Base-by-base conservation (phyloP, 306 rosid species). In the Aeschynomene evenia region DNA sequence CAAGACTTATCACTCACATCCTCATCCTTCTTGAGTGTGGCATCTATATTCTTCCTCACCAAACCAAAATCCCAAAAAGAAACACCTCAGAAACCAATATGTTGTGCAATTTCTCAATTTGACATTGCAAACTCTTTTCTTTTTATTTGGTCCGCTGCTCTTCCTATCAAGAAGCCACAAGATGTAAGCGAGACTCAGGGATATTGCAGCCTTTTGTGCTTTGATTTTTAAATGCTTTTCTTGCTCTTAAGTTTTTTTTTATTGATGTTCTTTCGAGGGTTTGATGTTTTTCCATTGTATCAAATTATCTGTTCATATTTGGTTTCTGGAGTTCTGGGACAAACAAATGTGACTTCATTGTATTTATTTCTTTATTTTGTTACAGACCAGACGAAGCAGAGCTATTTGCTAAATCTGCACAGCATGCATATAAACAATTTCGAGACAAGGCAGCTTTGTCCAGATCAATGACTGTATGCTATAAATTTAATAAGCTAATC, bases 371-470 rank as follows among this genome's bases (percentile, higher is more conserved):
- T 26, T n/a, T 37, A 28, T 9, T 45, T 56, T 71, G 28, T 19
- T 72, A 28, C 86, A 93, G 97, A 60, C 88, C 92, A 14, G 97
- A 94, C 9, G 98, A 94, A 82, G 98, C 96, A 34, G 95, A 87
- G 78, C 80, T 93, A 64, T 90, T 93, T 78, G 86, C 98, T 51
- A 85, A 87, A 72, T 86, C 85, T 58, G 91, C 97, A 11, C 89
- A 64, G 77, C 75, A 87, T 74, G 80, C 93, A 57, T 93, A 88
- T 80, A 77, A 66, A 64, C 97, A 86, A 80, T 93, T 90, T 66
- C 87, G 95, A 51, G 94, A 93, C 81, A 93, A 88, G 82, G 97
- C 97, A 43, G 97, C 98, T 42, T 81, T 81, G 59, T 93, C 96
- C 76, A 86, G 98, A 88, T 88, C 94, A 50, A 88, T 93, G 98